These are phyloP conservation scores for Picochlorum sp. DNA, from an alignment of 139 green algal species.

Conservation along the genomic window DNA sequence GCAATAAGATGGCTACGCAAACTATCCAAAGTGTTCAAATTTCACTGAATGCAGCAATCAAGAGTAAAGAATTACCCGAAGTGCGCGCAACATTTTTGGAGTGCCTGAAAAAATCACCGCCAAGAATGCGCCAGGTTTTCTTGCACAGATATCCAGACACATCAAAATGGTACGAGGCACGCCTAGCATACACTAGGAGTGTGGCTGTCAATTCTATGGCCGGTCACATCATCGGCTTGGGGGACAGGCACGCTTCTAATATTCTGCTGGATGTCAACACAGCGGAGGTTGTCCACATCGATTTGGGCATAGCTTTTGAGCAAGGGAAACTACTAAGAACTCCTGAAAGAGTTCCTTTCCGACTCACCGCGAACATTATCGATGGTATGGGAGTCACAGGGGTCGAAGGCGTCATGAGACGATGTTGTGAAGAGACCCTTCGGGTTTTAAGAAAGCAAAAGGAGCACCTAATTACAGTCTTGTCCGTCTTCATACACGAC, in stretches of 20 bases:
- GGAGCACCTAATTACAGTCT: constrained; percentile 56
- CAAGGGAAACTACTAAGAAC: constrained; percentile 77
- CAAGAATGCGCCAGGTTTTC: constrained; percentile 90
- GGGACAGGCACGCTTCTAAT: constrained; percentile 84
- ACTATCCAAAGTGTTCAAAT: not conserved
- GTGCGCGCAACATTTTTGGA: not conserved
- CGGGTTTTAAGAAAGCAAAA: constrained; percentile 47
- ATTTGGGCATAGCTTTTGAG: constrained; percentile 97
- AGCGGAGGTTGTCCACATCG: constrained; percentile 93
- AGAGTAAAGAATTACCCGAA: not conserved
- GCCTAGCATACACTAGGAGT: constrained; percentile 68
- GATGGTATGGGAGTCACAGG: constrained; percentile 86
- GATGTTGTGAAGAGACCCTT: constrained; percentile 80
- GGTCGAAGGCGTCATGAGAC: constrained; percentile 79
- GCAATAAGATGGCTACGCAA: not conserved
- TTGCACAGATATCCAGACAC: constrained; percentile 74
- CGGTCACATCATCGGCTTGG: constrained; percentile 88
- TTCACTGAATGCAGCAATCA: not conserved
- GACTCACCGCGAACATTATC: constrained; percentile 85
- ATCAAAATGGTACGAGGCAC: constrained; percentile 52
- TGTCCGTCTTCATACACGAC: constrained; percentile 84
- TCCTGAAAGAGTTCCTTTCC: constrained; percentile 89
- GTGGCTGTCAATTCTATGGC: constrained; percentile 69
- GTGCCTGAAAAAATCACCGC: constrained; percentile 25
- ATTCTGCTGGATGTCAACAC: constrained; percentile 77